phyloP scores from a whole-genome alignment of 2,329 filamentous ascomycete species.

The Diaporthe citrichinensis region DNA sequence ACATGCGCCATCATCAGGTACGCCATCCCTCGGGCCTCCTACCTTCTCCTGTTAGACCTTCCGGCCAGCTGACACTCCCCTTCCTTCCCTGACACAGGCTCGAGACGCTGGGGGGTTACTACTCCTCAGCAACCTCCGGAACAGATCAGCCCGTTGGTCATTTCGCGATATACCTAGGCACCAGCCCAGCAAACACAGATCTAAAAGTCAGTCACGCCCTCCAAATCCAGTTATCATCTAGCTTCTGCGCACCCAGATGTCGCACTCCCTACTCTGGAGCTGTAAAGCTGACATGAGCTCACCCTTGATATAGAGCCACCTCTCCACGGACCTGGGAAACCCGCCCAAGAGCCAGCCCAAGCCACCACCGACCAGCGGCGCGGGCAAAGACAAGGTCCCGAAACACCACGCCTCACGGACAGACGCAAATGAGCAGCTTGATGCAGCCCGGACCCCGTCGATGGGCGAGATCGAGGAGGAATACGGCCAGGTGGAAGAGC shows the following conservation, averaged over 20 bases:
- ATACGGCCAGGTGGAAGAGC: not conserved
- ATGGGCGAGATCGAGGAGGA: not conserved
- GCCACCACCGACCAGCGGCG: not conserved
- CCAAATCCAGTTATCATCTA: not conserved
- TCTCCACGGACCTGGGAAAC: not conserved
- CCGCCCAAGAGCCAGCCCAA: not conserved
- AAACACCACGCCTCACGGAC: not conserved
- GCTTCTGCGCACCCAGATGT: not conserved
- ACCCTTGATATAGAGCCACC: not conserved
- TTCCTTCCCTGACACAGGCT: not conserved
- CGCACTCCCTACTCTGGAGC: no score
- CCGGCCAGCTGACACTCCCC: not conserved
- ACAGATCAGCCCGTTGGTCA: not conserved
- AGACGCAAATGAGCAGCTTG: not conserved
- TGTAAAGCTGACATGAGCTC: not conserved
- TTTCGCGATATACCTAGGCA: conserved; percentile 10
- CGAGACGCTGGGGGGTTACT: not conserved
- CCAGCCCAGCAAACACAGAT: not conserved
- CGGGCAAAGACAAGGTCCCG: not conserved
- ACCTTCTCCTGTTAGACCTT: no score
- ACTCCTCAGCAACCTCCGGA: not conserved
- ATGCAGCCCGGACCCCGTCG: not conserved
- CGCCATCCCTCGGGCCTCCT: accelerated
- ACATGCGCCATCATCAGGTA: conserved; percentile 32
- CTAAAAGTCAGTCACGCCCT: not conserved